Conservation (phyloP, 2,329 filamentous ascomycete genomes). For the Botrytis medusae region DNA sequence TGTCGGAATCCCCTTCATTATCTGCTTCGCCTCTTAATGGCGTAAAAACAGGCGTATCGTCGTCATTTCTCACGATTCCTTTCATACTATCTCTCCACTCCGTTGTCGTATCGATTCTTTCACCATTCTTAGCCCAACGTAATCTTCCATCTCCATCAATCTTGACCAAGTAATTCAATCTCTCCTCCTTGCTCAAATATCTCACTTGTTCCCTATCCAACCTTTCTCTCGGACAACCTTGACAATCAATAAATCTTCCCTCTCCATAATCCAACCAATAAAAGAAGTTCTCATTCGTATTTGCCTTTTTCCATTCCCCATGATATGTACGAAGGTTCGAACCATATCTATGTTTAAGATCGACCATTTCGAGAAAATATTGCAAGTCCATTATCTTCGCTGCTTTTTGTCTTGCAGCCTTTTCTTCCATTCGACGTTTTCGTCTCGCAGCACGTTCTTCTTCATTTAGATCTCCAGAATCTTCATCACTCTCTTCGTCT, state of each 20-base stretch:
- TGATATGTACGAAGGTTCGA: constrained; percentile 77
- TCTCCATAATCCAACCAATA: constrained; percentile 88
- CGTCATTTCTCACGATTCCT: constrained; percentile 65
- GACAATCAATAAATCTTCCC: constrained; percentile 67
- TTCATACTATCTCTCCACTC: constrained; percentile 77
- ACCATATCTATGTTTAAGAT: constrained; percentile 72
- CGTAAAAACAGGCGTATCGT: constrained; percentile 56
- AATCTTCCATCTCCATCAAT: constrained; percentile 73
- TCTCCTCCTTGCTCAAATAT: constrained; percentile 80
- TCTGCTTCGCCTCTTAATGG: constrained; percentile 33
- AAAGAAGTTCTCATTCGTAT: constrained; percentile 86
- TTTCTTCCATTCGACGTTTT: constrained; percentile 49
- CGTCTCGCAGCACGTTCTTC: constrained; percentile 44
- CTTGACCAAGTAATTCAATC: constrained; percentile 75
- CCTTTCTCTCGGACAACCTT: constrained; percentile 69
- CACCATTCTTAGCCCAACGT: constrained; percentile 84
- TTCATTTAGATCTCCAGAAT: constrained; percentile 32
- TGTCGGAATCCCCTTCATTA: constrained; percentile 12
- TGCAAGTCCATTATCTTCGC: constrained; percentile 81
- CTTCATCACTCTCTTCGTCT: constrained; percentile 28
- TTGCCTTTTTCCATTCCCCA: constrained; percentile 73
- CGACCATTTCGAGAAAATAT: constrained; percentile 83
- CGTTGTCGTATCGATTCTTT: constrained; percentile 72
- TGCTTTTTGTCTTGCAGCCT: constrained; percentile 59
- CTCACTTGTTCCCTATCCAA: constrained; percentile 78